phyloP scores from a whole-genome alignment of 257 asterid species.

The Echites panduratus region DNA sequence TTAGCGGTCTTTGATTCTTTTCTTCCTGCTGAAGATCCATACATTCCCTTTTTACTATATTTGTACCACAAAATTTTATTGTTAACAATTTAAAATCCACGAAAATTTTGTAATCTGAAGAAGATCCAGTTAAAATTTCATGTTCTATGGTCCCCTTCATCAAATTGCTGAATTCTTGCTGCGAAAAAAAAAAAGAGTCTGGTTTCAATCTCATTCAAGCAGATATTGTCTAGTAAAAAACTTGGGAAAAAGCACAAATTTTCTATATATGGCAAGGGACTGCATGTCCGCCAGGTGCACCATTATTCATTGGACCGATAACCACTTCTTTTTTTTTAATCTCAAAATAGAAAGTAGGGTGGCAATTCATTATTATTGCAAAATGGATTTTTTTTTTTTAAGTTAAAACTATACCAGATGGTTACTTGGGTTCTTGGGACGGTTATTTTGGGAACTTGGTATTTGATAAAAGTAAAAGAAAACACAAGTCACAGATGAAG shows the following conservation, averaged over 20 bases:
- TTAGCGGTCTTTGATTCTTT: background rate
- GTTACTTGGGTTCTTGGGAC: too few species aligned
- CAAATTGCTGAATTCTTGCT: background rate
- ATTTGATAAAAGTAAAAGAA: too few species aligned
- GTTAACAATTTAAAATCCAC: background rate
- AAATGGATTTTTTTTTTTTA: too few species aligned
- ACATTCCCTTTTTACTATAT: background rate
- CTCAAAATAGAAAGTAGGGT: too few species aligned
- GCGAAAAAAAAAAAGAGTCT: background rate
- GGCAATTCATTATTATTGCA: too few species aligned
- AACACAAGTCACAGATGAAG: too few species aligned
- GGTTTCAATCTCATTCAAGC: background rate
- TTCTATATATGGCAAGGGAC: background rate
- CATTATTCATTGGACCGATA: too few species aligned
- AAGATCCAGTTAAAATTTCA: background rate
- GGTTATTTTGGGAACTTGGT: too few species aligned
- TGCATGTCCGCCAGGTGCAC: background rate
- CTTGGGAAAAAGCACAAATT: background rate
- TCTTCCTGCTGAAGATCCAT: constrained; percentile 1
- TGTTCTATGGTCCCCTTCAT: background rate
- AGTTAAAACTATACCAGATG: too few species aligned
- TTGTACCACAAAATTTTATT: background rate
- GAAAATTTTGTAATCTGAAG: background rate
- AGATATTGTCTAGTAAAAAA: background rate
- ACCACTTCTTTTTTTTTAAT: too few species aligned